phyloP scores from a whole-genome alignment of 2,329 filamentous ascomycete genomes.

The Arachnomyces sp. region DNA sequence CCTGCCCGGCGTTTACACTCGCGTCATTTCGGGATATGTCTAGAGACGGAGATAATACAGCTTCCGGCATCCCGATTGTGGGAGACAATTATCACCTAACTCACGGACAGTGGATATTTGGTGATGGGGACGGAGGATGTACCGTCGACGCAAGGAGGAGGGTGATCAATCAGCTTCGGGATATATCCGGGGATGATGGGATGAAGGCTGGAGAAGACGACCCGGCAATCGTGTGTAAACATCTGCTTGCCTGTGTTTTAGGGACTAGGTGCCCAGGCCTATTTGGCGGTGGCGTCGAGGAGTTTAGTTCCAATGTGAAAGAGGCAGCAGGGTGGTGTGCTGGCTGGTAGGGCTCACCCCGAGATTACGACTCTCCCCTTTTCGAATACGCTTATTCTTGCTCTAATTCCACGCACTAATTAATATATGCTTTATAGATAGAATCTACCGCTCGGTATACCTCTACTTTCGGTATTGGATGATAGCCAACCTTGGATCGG shows the following conservation, averaged over 20 bases:
- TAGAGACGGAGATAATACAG: too few species aligned
- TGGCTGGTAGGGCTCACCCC: constrained; percentile 36
- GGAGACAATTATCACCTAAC: too few species aligned
- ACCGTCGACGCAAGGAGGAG: constrained; percentile 6
- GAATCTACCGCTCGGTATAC: too few species aligned
- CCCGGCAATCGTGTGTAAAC: constrained; percentile 65
- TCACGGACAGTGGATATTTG: constrained; percentile 11
- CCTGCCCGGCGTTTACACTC: constrained; percentile 75
- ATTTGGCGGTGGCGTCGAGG: constrained; percentile 50
- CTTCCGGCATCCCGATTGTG: too few species aligned
- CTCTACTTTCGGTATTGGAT: too few species aligned
- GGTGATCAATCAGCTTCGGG: constrained; percentile 12
- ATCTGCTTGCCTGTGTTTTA: constrained; percentile 75
- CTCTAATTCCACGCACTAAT: too few species aligned
- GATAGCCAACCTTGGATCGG: too few species aligned
- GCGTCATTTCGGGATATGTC: constrained; percentile 49
- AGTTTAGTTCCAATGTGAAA: constrained; percentile 48
- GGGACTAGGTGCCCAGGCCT: constrained; percentile 54
- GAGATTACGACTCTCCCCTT: too few species aligned
- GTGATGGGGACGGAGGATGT: constrained; percentile 3
- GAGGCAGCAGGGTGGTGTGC: constrained; percentile 65
- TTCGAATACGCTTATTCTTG: constrained; percentile 19
- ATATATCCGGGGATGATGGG: constrained; percentile 7
- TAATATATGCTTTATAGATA: too few species aligned
- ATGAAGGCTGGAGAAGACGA: constrained; percentile 3